These are phyloP conservation scores for Wickerhamiella lipophila DNA, from an alignment of 805 yeast genomes.

Conservation along the genomic window DNA sequence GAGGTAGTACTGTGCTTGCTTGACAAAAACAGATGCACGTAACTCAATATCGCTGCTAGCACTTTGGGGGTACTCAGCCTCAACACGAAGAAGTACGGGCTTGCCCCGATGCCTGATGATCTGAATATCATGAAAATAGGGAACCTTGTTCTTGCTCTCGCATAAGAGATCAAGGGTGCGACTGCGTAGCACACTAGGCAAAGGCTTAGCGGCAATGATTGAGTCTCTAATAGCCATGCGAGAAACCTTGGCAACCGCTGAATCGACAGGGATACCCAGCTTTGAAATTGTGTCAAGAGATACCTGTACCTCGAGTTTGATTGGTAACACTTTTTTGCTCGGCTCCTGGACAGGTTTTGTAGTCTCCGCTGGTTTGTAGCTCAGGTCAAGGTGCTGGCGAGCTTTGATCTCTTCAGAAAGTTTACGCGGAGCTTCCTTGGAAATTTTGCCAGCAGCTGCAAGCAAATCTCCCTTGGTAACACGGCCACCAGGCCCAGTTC, in stretches of 20 bases:
- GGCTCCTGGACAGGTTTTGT: slow-evolving; percentile 20
- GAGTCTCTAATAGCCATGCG: slow-evolving; percentile 30
- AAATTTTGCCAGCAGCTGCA: slow-evolving; percentile 64
- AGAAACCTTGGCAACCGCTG: slow-evolving; percentile 31
- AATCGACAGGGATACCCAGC: slow-evolving; percentile 22
- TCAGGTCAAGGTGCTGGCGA: slow-evolving; percentile 55
- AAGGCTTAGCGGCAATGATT: slow-evolving; percentile 32
- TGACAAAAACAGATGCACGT: slow-evolving; percentile 13
- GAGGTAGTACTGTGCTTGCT: slow-evolving; percentile 10
- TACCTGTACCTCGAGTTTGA: slow-evolving; percentile 16
- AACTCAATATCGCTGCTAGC: slow-evolving; percentile 11
- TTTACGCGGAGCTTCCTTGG: slow-evolving; percentile 39
- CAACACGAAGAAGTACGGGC: slow-evolving; percentile 17
- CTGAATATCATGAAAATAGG: slow-evolving; percentile 30
- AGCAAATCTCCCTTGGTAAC: slow-evolving; percentile 83
- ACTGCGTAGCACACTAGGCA: slow-evolving; percentile 37
- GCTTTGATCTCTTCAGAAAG: slow-evolving; percentile 46
- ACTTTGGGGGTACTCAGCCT: slow-evolving; percentile 15
- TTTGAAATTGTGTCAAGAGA: slow-evolving; percentile 18
- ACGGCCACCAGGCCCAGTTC: slow-evolving; percentile 84
- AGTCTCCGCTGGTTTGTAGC: slow-evolving; percentile 33
- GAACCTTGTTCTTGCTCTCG: slow-evolving; percentile 31
- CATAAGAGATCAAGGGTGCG: slow-evolving; percentile 48
- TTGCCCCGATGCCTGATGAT: slow-evolving; percentile 14
- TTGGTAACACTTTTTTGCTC: slow-evolving; percentile 16